phyloP scores from a whole-genome alignment of 2,329 filamentous ascomycete species.

The Corynespora cassiicola region DNA sequence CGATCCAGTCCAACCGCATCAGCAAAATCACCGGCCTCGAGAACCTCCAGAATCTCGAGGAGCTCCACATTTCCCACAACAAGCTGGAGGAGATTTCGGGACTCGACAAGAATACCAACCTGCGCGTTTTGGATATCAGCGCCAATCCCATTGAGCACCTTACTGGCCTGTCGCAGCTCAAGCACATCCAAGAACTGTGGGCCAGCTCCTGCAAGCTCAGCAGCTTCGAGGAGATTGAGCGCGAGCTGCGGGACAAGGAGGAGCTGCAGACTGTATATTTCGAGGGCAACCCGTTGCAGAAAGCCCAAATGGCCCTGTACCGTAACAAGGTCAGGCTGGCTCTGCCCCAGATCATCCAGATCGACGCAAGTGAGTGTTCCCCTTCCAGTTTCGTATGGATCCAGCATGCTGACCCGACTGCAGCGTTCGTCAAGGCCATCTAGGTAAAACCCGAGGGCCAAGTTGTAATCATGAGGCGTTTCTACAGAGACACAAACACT shows the following conservation, averaged over 20 bases:
- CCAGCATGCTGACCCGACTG: too few species aligned
- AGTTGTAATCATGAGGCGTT: too few species aligned
- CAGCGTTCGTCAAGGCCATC: too few species aligned
- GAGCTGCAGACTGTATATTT: constrained; percentile 91
- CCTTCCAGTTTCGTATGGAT: neutral
- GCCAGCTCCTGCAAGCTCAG: constrained; percentile 84
- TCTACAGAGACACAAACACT: too few species aligned
- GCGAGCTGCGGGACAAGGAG: constrained; percentile 77
- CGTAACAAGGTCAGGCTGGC: constrained; percentile 91
- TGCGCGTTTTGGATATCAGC: constrained; percentile 86
- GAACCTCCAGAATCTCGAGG: constrained; percentile 78
- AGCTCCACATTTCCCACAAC: constrained; percentile 96
- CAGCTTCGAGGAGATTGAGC: constrained; percentile 84
- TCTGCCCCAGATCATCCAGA: constrained; percentile 86
- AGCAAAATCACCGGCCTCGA: constrained; percentile 77
- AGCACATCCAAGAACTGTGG: constrained; percentile 88
- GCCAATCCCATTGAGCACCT: constrained; percentile 84
- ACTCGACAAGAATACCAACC: constrained; percentile 55
- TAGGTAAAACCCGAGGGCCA: too few species aligned
- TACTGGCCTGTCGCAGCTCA: constrained; percentile 71
- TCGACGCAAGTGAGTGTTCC: constrained; percentile 87
- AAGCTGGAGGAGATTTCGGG: constrained; percentile 79
- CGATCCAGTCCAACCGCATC: constrained; percentile 94
- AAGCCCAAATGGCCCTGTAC: constrained; percentile 80
- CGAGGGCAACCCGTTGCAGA: constrained; percentile 90